phyloP scores from a whole-genome alignment of 441 rosid genomes.

The Bocquillonia castaneifolia region DNA sequence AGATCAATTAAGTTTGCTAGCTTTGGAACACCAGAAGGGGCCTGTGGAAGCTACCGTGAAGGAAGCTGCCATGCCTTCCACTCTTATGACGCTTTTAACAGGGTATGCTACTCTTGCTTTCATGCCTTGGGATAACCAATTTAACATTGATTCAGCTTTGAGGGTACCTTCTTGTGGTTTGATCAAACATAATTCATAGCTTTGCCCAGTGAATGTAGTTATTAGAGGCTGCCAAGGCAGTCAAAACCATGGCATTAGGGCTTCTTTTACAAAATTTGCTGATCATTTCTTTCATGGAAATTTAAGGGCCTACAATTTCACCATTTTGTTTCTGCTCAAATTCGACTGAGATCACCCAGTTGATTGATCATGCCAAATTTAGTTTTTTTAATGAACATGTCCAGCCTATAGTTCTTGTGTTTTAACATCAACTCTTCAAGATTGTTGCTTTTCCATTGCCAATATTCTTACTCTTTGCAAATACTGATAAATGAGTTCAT shows the following conservation, averaged over 20 bases:
- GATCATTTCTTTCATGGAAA: too few relatives aligned
- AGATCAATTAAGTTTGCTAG: constrained; percentile 80
- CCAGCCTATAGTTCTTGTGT: not conserved
- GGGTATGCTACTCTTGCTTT: constrained; percentile 38
- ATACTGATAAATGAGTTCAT: constrained; percentile 2
- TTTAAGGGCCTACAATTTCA: too few relatives aligned
- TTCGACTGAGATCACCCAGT: not conserved
- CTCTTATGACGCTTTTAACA: constrained; percentile 90
- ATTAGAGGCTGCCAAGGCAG: not conserved
- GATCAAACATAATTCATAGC: not conserved
- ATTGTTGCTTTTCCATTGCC: too few relatives aligned
- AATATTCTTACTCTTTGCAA: not conserved
- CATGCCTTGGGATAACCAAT: not conserved
- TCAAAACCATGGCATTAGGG: not conserved
- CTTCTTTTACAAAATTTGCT: not conserved
- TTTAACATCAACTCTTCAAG: too few relatives aligned
- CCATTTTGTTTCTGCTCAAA: too few relatives aligned
- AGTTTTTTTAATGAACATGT: not conserved
- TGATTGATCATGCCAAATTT: not conserved
- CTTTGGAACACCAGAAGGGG: constrained; percentile 88
- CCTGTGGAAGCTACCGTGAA: constrained; percentile 73
- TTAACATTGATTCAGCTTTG: not conserved
- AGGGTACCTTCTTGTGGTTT: not conserved
- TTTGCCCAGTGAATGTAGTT: too few relatives aligned
- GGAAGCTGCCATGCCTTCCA: constrained; percentile 90